Evolutionary conservation across 768 basidiomycete genomes (phyloP), one percentile per base, ranked within the genome.

Genomic region (Suillus ampliporus): DNA sequence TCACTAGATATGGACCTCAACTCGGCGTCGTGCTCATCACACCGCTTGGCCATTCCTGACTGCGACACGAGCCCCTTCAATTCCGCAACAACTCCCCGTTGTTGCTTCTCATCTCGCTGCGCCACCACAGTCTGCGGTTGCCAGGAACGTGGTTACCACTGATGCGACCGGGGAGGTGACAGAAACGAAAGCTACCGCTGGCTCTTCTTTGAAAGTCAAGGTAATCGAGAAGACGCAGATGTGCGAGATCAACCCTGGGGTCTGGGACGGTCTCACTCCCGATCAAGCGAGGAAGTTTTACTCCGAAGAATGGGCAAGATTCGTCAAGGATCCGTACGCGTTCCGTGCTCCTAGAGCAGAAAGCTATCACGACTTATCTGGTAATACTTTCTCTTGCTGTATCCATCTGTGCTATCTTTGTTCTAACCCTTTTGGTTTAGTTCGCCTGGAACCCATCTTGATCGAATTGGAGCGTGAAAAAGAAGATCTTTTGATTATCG

Each of bases 161-260:
- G 65, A 66, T 19, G 10, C 52, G 10, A n/a, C 50, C 23, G 21
- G 41, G 0, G 35, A 61, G 19, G 37, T 60, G 46, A 65, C 26
- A 14, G 26, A 53, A 28, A 40, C 23, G 37, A 64, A 63, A 57
- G 64, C 62, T 7, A 58, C 64, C 1, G 7, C 52, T 40, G 56
- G 61, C 5, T 61, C 76, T 9, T 74, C 71, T 21, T 66, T 80
- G 46, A 85, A 83, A 57, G 86, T 94, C 74, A 95, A 91, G 72
- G 94, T 99, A 35, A 85, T 95, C 51, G 95, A 99, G 78, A 98
- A 97, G 70, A 86, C 91, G 0, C 95, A 96, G 76, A 98, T 99
- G 96, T 83, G 89, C 57, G 97, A 99, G 80, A 97, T 99, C 71
- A 99, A 99, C 71, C 97, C 96, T 57, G 97, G 91, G 8, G 89